Conservation (phyloP, 2,329 filamentous ascomycete genomes). For the Mycosphaerella sp. region DNA sequence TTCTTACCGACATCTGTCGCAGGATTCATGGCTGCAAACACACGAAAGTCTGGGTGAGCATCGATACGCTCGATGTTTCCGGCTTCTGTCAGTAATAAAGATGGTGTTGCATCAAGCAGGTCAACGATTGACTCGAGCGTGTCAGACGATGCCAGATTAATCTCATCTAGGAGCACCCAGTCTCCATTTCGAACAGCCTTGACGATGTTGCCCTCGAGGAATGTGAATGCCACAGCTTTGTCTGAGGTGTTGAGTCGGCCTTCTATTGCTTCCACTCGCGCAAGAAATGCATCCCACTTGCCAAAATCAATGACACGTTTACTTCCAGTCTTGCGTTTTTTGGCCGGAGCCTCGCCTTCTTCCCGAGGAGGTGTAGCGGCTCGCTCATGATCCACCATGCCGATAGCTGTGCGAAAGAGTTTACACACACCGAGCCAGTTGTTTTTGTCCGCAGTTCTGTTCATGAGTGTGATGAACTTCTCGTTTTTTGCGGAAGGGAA, state of each 20-base stretch:
- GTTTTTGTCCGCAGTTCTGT: constrained; percentile 69
- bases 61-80: constrained; percentile 85
- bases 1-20: constrained; percentile 96
- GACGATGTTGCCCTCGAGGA: constrained; percentile 92
- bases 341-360: constrained; percentile 56
- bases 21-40: constrained; percentile 99
- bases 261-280: constrained; percentile 70
- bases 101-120: constrained; percentile 70
- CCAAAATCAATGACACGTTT: constrained; percentile 43
- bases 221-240: constrained; percentile 82
- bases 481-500: constrained; percentile 86
- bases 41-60: constrained; percentile 86
- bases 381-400: constrained; percentile 64
- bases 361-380: constrained; percentile 43
- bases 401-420: constrained; percentile 81
- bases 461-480: constrained; percentile 73
- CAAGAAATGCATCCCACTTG: constrained; percentile 75
- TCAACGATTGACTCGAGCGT: constrained; percentile 91
- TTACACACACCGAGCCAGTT: constrained; percentile 84
- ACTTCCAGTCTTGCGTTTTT: constrained; percentile 60
- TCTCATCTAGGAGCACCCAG: constrained; percentile 95
- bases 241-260: constrained; percentile 67
- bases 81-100: constrained; percentile 83
- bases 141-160: constrained; percentile 91
- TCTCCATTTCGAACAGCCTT: constrained; percentile 94